These are phyloP conservation scores for Nakazawaea pomicola DNA, from an alignment of 805 yeast genomes.

Conservation along the genomic window DNA sequence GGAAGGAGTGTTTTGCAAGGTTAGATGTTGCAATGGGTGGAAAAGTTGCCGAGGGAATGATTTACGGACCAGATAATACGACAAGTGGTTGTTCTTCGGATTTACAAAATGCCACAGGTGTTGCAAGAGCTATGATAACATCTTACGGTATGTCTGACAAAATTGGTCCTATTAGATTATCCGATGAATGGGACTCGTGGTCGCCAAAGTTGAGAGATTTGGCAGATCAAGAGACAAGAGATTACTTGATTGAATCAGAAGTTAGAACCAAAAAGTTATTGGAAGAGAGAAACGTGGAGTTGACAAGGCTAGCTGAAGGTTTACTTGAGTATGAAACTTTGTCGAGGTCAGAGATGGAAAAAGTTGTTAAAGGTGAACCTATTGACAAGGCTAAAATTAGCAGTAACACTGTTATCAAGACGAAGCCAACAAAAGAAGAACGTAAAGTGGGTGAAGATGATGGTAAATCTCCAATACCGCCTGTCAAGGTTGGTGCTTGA, in stretches of 20 bases:
- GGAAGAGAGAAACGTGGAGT: constrained; percentile 56
- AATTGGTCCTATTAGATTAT: constrained; percentile 86
- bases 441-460: constrained; percentile 10
- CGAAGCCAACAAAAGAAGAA: constrained; percentile 13
- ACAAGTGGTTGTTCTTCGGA: constrained; percentile 96
- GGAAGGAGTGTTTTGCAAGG: constrained; percentile 82
- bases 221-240: constrained; percentile 91
- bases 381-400: constrained; percentile 63
- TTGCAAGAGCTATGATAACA: constrained; percentile 96
- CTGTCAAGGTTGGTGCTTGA: constrained; percentile 12
- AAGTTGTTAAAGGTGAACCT: constrained; percentile 74
- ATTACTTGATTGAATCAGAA: constrained; percentile 69
- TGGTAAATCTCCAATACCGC: constrained; percentile 9
- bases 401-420: constrained; percentile 70
- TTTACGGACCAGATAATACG: constrained; percentile 86
- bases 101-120: constrained; percentile 80
- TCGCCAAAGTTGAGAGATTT: constrained; percentile 79
- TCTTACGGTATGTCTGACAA: constrained; percentile 93
- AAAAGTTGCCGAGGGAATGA: constrained; percentile 90
- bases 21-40: constrained; percentile 99
- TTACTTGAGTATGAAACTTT: constrained; percentile 92
- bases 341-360: constrained; percentile 85
- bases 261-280: constrained; percentile 70
- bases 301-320: constrained; percentile 87
- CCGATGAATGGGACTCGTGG: constrained; percentile 95